Evolutionary conservation across 495 filamentous ascomycete genomes (phyloP), one percentile per base, ranked within the genome.

Genomic region (Penicillium lividum): DNA sequence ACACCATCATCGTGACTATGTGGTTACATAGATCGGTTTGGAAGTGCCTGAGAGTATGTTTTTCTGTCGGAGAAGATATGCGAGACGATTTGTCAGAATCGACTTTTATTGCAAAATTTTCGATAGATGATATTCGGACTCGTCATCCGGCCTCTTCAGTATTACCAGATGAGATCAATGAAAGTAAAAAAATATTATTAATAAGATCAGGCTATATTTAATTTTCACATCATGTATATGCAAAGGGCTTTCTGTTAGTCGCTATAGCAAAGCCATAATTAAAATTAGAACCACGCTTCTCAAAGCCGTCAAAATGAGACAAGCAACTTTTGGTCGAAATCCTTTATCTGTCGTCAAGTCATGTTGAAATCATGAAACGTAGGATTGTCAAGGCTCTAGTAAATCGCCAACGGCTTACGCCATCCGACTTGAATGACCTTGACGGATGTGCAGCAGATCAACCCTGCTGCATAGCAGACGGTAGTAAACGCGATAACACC

Each of bases 401-500:
- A 79, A 29, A 79, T 61, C 29, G 67, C 72, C 60, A 68, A 70
- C 4, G 75, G 74, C 42, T 65, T 69, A 60, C 79, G 78, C 86
- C 87, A 91, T 36, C 89, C 89, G 34, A 89, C 87, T 54, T 84
- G 82, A 47, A 85, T 64, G 6, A 89, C 79, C 58, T 90, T 83
- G 1, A 83, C 86, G 2, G 76, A 72, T 2, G 79, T 79, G 59
- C 89, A 88, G 57, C 82, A 87, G n/a, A 67, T 71, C 33, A 89
- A 68, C 5, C 84, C 84, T 27, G 79, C 69, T 7, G 78, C 76
- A 64, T 92, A 93, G 53, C 83, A 82, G 3, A 81, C 67, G 0
- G 82, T 84, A 0, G 88, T 84, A 63, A 90, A 93, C 6, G 84
- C 65, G 57, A 91, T 89, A 22, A 91, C 69, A 3, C 84, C 86